Base-by-base conservation (phyloP, 331 rosid genomes). In the Malus hybrid region DNA sequence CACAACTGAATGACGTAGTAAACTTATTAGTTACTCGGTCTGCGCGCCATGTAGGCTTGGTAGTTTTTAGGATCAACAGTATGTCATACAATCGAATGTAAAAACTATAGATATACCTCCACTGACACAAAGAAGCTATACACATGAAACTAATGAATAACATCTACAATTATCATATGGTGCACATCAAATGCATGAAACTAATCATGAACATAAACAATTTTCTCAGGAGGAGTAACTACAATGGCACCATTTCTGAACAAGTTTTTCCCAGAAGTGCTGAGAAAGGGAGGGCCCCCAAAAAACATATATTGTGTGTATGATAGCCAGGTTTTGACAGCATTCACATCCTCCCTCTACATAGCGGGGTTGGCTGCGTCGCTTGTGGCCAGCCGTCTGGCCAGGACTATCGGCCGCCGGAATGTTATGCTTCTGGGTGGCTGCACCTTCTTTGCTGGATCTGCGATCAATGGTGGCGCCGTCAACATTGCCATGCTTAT, bases 301-400 rank as follows among this genome's bases (percentile, higher is more conserved):
- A 82, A 68, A 42, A 86, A 86, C 68, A 78, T 84, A 14, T 86
- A 86, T 12, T 87, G 92, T 68, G 72, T 89, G 53, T 89, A 74
- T 76, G 89, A 89, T 36, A 87, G 92, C 75, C 90, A 86, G 77
- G 20, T 89, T 19, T 67, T 89, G 63, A 87, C 95, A 5, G 20
- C 82, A 20, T 89, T 89, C 81, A 89, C 92, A 4, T 89, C 95
- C n/a, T 87, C 90, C 4, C 84, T 89, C 15, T 85, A 84, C 80
- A 66, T 89, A 2, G 95, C 92, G 2, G 95, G 86, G 0, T 71
- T 89, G 20, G 57, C 66, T 1, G 56, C 95, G 5, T 75, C 89
- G 0, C 82, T 86, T 2, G 39, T 15, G 0, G 92, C 95, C 4
- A 77, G 95, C 64, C 78, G 85, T 19, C 79, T 86, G 53, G 72